phyloP scores from a whole-genome alignment of 306 rosid species.

The Cicer yamashitae region DNA sequence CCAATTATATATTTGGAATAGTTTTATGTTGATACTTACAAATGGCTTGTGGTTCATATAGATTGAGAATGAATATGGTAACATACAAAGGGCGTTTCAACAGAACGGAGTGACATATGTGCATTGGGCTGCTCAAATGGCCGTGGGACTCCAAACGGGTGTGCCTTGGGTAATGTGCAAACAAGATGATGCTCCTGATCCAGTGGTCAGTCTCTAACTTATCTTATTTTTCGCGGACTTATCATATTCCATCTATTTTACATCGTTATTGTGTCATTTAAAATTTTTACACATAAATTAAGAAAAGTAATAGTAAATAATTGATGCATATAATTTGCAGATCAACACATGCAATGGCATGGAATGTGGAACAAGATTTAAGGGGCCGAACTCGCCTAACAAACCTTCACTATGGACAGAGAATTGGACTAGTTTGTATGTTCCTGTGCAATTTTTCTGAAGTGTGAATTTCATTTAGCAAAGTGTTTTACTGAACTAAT shows the following conservation, averaged over 20 bases:
- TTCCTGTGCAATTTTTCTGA: constrained; percentile 5
- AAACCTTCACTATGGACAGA: constrained; percentile 93
- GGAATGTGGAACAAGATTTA: constrained; percentile 74
- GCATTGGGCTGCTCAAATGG: constrained; percentile 90
- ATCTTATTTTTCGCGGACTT: background rate
- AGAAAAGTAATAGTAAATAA: background rate
- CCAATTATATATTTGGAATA: background rate
- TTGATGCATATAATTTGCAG: constrained; percentile 40
- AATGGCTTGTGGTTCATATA: constrained; percentile 39
- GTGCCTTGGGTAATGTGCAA: constrained; percentile 96
- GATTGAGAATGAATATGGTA: constrained; percentile 90
- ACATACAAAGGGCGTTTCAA: constrained; percentile 59
- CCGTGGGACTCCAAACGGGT: constrained; percentile 77
- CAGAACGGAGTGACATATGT: constrained; percentile 69
- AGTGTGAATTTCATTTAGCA: background rate
- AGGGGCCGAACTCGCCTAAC: constrained; percentile 85
- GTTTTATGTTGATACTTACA: too few species aligned
- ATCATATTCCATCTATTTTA: background rate
- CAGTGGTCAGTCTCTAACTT: constrained; percentile 63
- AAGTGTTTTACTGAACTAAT: constrained; percentile 20
- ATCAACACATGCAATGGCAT: constrained; percentile 79
- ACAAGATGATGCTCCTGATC: constrained; percentile 90
- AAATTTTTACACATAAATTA: background rate
- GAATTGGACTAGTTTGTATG: constrained; percentile 95
- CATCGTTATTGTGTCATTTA: background rate